phyloP scores from a whole-genome alignment of 2,329 filamentous ascomycete species.

The Paecilomyces sp. region DNA sequence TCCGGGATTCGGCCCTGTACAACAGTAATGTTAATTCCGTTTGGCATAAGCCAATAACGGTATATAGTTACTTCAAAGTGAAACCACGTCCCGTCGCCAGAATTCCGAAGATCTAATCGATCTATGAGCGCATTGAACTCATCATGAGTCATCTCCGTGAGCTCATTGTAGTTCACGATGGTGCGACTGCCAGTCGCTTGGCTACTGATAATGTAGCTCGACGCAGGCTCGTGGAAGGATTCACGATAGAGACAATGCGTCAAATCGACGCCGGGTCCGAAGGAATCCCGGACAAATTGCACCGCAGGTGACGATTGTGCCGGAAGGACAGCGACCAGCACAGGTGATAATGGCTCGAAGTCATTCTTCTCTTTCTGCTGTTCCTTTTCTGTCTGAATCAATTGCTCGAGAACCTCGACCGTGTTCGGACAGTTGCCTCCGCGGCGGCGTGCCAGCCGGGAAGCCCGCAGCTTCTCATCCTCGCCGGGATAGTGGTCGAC shows the following conservation, averaged over 20 bases:
- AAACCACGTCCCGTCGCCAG: slow-evolving; percentile 46
- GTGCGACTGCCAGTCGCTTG: slow-evolving; percentile 55
- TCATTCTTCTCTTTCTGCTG: not conserved
- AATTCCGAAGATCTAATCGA: slow-evolving; percentile 25
- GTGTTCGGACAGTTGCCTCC: slow-evolving; percentile 70
- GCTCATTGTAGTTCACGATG: slow-evolving; percentile 61
- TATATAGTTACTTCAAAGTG: slow-evolving; percentile 57
- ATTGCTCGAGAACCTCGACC: slow-evolving; percentile 62
- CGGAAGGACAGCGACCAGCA: slow-evolving; percentile 47
- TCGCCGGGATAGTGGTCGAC: slow-evolving; percentile 61
- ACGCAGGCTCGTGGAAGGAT: slow-evolving; percentile 50
- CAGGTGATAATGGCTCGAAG: slow-evolving; percentile 16
- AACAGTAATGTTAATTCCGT: slow-evolving; percentile 1
- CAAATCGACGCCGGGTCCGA: slow-evolving; percentile 46
- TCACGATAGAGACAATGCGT: slow-evolving; percentile 54
- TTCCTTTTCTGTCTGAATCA: slow-evolving; percentile 29
- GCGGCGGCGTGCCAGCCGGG: slow-evolving; percentile 50
- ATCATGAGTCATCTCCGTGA: slow-evolving; percentile 58
- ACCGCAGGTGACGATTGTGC: slow-evolving; percentile 44
- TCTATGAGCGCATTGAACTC: slow-evolving; percentile 50
- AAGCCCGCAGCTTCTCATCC: slow-evolving; percentile 66
- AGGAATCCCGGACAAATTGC: slow-evolving; percentile 47
- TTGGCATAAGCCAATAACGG: not conserved
- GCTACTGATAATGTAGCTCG: slow-evolving; percentile 63
- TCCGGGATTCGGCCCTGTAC: slow-evolving; percentile 56